Base-by-base conservation (phyloP, 2,329 filamentous ascomycete genomes). In the Claviceps sp. region DNA sequence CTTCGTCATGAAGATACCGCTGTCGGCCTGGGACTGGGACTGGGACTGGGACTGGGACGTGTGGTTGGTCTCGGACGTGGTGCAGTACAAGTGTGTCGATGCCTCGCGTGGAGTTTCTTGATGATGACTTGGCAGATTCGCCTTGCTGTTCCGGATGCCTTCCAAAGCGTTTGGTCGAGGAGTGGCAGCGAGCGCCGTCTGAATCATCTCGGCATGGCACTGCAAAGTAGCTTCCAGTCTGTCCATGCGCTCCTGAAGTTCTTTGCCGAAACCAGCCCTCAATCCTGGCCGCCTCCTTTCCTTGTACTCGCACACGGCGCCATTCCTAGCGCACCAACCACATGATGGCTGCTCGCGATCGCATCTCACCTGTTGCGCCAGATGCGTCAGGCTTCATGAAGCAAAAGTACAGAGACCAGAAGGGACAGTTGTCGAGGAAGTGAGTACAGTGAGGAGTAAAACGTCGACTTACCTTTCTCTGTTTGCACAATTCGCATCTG, bases 401-500 rank as follows among this genome's bases (percentile, higher is more conserved):
- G 10, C 13, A 34, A 34, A 11, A 11, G 26, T 30, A 30, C 3
- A 30, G 26, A 30, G 26, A 30, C 26, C 6, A 24, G 26, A 26
- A 26, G 26, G 7, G 26, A 26, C 26, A 26, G 26, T 8, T 26
- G 7, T 26, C 26, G 19, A 19, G 39, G 16, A 40, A 40, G n/a
- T 7, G 16, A 40, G n/a, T 16, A 40, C 16, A 19, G 11, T 13
- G 22, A 19, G 2, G n/a, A 14, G 10, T 1, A 11, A 26, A 37
- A 16, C 16, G 47, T 50, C 65, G 30, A 34, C 30, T 52, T 68
- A 88, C 85, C 74, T 90, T 91, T 70, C 87, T 74, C 66, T 86
- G 82, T 68, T 90, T 89, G 72, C 86, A 89, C 50, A 86, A 75
- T 68, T 90, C 87, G 63, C 87, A 84, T 61, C 81, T 84, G 66